Base-by-base conservation (phyloP, 2,329 filamentous ascomycete genomes). In the Xylariales sp. region DNA sequence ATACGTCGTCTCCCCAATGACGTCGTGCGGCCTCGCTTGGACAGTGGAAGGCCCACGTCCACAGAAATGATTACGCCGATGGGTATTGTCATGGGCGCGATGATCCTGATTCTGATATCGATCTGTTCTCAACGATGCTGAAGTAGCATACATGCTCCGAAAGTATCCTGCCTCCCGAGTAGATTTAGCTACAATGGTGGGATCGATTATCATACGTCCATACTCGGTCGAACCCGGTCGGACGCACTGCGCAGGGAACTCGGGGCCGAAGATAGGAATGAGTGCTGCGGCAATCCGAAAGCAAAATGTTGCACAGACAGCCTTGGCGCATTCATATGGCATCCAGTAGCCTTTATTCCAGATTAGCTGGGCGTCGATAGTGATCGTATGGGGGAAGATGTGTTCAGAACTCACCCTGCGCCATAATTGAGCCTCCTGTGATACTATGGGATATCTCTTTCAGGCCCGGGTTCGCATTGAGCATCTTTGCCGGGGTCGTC, bases 371-470 rank as follows among this genome's bases (percentile, higher is more conserved):
- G n/a, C n/a, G n/a, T n/a, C n/a, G n/a, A n/a, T n/a, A n/a, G n/a
- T n/a, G n/a, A n/a, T n/a, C n/a, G n/a, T n/a, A n/a, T n/a, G n/a
- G n/a, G n/a, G n/a, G n/a, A n/a, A n/a, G n/a, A n/a, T n/a, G n/a
- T n/a, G n/a, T n/a, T n/a, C n/a, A n/a, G 8, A 64, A 43, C 63
- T 34, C 69, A 89, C 88, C 90, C 80, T 98, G 93, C 37, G 90
- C 91, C 43, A 80, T 80, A 40, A 97, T 81, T 20, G 89, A 83
- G 6, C 93, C 93, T 18, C 93, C 93, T 1, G 93, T 98, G 57
- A 97, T 95, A 61, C 88, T 95, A 59, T 95, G 85, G 19, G 85
- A 88, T 44, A 97, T 86, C n/a, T 93, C 84, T 48, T 83, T 81
- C 23, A 98, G 76, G 5, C 91, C 90, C 0, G 80, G 78, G 51